Evolutionary conservation across 176 grass and related monocot species (phyloP), one percentile per base, ranked within the genome.

Genomic region (Urochloa ruziziensis): DNA sequence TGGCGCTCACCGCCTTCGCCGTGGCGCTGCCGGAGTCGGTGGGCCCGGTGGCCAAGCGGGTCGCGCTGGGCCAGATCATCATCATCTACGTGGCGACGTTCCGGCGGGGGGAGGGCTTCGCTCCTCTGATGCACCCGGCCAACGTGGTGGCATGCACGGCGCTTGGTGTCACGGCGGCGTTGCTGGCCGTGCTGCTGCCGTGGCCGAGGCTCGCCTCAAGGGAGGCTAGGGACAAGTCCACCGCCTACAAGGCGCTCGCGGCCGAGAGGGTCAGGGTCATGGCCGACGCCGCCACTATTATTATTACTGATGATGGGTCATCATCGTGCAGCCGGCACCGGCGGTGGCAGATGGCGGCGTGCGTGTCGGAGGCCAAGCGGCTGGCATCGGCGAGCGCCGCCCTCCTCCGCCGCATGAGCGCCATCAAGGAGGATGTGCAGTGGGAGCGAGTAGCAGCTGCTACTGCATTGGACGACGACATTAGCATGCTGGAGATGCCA

Each of bases 31-130:
- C 85, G 2, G 79, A 80, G 30, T 84, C 94, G 28, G 63, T 62
- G 7, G 85, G 73, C 0, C 70, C 87, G 18, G 46, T 94, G 73
- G 75, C 88, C 19, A 94, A 90, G 80, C 89, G 94, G 57, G 86
- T 97, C 67, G 94, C 94, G n/a, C 85, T 97, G 6, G 94, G 94
- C 6, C 91, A 97, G 79, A 82, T 85, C 27, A 86, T 97, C 75
- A 90, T 97, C 44, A 87, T 97, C 69, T 97, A 94, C 78, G 94
- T 89, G 7, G 85, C 91, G 4, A 80, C 27, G 34, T 97, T 91
- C 40, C 54, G 12, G 30, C 66, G 56, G 35, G 83, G 72, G 13
- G 82, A 75, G 24, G 66, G 51, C 4, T 34, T 64, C 2, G 29
- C 34, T 52, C 52, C 83, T 58, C 34, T 97, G 51, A 36, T 76